phyloP scores from a whole-genome alignment of 75 land plant species.

The Cunninghamia lanceolata region DNA sequence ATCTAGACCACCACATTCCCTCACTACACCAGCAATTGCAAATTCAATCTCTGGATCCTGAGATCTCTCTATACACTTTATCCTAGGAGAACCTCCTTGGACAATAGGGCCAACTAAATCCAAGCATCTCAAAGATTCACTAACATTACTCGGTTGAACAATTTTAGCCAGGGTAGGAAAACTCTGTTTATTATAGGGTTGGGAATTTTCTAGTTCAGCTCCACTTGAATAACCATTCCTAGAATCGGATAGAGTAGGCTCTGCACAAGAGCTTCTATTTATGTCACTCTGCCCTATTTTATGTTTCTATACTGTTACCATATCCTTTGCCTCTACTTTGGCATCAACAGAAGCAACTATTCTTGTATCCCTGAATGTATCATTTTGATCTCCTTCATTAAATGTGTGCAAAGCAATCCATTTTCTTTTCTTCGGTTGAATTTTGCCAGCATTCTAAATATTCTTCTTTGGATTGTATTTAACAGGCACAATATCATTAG shows the following conservation, averaged over 20 bases:
- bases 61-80: too few species aligned
- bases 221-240: neutral
- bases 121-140: neutral
- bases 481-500: neutral
- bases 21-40: too few species aligned
- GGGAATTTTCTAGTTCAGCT: neutral
- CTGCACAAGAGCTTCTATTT: neutral
- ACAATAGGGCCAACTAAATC: neutral
- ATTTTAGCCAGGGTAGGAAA: neutral
- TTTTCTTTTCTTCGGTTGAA: slow-evolving; percentile 4
- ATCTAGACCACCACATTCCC: too few species aligned
- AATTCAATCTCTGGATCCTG: too few species aligned
- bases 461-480: slow-evolving; percentile 2
- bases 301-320: too few species aligned
- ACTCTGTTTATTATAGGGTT: neutral
- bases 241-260: neutral
- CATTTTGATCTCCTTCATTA: neutral
- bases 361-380: neutral
- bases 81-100: neutral
- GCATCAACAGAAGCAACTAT: neutral
- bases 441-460: neutral
- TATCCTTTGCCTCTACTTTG: neutral
- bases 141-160: neutral
- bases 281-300: neutral
- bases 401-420: neutral